Conservation (phyloP, 192 early-diverging fungal species). For the Mortierella alpina region DNA sequence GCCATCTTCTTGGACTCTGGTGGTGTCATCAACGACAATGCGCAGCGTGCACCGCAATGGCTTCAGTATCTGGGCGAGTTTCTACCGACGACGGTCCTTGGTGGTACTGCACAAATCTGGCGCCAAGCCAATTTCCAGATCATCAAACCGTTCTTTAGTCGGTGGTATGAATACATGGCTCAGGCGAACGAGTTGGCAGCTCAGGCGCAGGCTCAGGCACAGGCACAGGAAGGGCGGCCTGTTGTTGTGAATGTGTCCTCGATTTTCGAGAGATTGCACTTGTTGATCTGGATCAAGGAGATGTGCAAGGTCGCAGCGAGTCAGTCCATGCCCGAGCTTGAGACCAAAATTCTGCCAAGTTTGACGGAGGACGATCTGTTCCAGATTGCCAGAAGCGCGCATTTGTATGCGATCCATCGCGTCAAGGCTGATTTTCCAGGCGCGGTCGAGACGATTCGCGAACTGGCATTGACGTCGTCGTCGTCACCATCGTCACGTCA, state of each 20-base stretch:
- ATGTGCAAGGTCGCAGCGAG: slow-evolving; percentile 23
- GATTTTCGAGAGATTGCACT: slow-evolving; percentile 41
- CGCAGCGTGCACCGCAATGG: slow-evolving; percentile 37
- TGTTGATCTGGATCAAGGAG: slow-evolving; percentile 36
- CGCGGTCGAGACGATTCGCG: slow-evolving; percentile 30
- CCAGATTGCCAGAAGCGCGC: slow-evolving; percentile 20
- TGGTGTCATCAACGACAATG: slow-evolving; percentile 48
- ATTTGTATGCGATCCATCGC: slow-evolving; percentile 28
- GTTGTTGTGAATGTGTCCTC: slow-evolving; percentile 15
- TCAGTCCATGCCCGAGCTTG: slow-evolving; percentile 3
- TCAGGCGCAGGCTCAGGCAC: background rate
- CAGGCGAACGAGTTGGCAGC: slow-evolving; percentile 22
- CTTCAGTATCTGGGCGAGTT: slow-evolving; percentile 37
- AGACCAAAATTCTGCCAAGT: background rate
- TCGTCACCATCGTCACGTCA: background rate
- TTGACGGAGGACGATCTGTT: slow-evolving; percentile 28
- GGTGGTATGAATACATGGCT: slow-evolving; percentile 34
- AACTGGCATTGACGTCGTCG: background rate
- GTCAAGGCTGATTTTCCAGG: slow-evolving; percentile 41
- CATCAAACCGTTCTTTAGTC: slow-evolving; percentile 34
- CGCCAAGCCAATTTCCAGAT: slow-evolving; percentile 24
- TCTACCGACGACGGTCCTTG: slow-evolving; percentile 24
- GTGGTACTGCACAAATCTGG: slow-evolving; percentile 29
- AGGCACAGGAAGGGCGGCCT: background rate
- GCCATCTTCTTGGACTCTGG: slow-evolving; percentile 45